These are phyloP conservation scores for Fennellomyces sp. DNA, from an alignment of 371 early-diverging fungal species.

Conservation along the genomic window DNA sequence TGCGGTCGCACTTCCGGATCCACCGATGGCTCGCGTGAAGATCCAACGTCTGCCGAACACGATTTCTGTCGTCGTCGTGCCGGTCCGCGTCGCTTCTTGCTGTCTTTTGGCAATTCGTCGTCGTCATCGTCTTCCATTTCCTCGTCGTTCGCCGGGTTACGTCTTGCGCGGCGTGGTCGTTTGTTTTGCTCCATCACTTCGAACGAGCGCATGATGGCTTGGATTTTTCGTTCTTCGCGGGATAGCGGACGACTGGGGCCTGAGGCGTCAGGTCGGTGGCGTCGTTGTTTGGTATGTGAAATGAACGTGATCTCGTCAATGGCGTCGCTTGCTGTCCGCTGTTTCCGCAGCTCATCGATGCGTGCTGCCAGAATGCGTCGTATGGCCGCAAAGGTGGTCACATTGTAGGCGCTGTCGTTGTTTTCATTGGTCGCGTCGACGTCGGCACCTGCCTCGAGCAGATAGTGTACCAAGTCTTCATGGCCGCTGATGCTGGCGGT, in stretches of 20 bases:
- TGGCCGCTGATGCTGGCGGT: slow-evolving; percentile 63
- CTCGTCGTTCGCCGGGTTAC: slow-evolving; percentile 38
- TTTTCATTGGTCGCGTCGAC: slow-evolving; percentile 51
- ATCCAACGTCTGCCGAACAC: slow-evolving; percentile 13
- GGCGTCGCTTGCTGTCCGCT: slow-evolving; percentile 31
- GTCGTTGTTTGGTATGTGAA: slow-evolving; percentile 40
- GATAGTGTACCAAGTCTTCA: slow-evolving; percentile 59
- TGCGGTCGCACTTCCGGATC: slow-evolving; percentile 14
- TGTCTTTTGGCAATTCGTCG: slow-evolving; percentile 5
- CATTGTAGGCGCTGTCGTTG: slow-evolving; percentile 58
- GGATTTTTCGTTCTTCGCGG: slow-evolving; percentile 74
- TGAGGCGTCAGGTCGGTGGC: slow-evolving; percentile 23
- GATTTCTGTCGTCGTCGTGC: slow-evolving; percentile 22
- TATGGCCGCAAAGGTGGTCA: slow-evolving; percentile 37
- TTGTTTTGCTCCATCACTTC: slow-evolving; percentile 45
- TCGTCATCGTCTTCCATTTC: slow-evolving; percentile 24
- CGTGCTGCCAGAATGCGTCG: slow-evolving; percentile 40
- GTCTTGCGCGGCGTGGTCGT: slow-evolving; percentile 9
- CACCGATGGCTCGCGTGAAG: slow-evolving; percentile 34
- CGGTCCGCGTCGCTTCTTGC: slow-evolving; percentile 3
- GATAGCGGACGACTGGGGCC: slow-evolving; percentile 37
- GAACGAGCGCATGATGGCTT: slow-evolving; percentile 60
- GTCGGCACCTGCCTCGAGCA: slow-evolving; percentile 74
- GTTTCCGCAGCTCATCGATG: slow-evolving; percentile 48
- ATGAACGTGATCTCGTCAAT: slow-evolving; percentile 38